phyloP scores from a whole-genome alignment of 805 yeast species.

The Teunomyces aglyptinius region DNA sequence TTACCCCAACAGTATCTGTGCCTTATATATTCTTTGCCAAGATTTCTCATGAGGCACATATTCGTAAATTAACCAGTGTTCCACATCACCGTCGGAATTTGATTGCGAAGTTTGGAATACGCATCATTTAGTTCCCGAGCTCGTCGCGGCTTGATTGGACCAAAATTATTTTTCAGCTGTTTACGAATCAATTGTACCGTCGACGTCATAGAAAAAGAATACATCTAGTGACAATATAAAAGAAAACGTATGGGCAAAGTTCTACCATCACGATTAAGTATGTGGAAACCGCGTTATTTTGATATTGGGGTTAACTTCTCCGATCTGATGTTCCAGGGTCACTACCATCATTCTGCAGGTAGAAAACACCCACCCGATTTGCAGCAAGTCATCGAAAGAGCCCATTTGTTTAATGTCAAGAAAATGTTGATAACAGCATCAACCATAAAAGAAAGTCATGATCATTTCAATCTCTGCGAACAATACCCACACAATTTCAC shows the following conservation, averaged over 20 bases:
- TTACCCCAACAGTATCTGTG: neutral
- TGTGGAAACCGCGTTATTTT: constrained; percentile 43
- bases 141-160: no score
- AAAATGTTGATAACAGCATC: constrained; percentile 84
- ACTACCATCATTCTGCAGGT: constrained; percentile 58
- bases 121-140: no score
- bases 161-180: no score
- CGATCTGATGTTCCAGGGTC: constrained; percentile 84
- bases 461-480: constrained; percentile 57
- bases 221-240: neutral
- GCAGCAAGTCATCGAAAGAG: constrained; percentile 61
- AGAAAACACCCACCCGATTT: constrained; percentile 68
- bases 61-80: no score
- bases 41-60: no score
- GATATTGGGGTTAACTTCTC: constrained; percentile 72
- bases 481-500: constrained; percentile 33
- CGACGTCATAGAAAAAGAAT: no score
- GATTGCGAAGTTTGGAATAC: no score
- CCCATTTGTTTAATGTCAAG: constrained; percentile 61
- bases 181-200: no score
- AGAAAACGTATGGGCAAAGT: neutral
- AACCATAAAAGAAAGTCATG: constrained; percentile 59
- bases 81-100: no score
- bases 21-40: no score
- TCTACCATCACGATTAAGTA: neutral